These are phyloP conservation scores for Persicaria maculosa DNA, from an alignment of 148 eudicot genomes.

Conservation along the genomic window DNA sequence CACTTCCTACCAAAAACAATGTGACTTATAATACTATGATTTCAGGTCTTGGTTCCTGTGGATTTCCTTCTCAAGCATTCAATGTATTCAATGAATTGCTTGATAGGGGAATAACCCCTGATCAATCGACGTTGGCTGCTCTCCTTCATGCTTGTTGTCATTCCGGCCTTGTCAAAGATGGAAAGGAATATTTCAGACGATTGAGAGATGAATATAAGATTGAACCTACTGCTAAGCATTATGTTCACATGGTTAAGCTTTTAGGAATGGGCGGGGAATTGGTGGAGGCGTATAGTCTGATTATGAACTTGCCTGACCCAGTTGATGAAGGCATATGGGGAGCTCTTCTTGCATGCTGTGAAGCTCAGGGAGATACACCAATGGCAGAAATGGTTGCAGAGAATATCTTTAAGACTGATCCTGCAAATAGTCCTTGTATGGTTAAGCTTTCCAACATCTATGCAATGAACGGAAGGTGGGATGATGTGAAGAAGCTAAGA, in stretches of 20 bases:
- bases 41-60: conserved; percentile 57
- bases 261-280: conserved; percentile 69
- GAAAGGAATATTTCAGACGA: conserved; percentile 34
- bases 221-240: conserved; percentile 56
- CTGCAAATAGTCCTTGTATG: conserved; percentile 26
- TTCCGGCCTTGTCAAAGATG: conserved; percentile 59
- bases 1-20: conserved; percentile 30
- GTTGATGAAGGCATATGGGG: conserved; percentile 76
- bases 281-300: conserved; percentile 55
- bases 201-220: conserved; percentile 62
- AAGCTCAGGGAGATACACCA: conserved; percentile 46
- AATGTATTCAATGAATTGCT: conserved; percentile 35
- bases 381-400: conserved; percentile 46
- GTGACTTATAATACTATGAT: conserved; percentile 60
- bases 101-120: conserved; percentile 41
- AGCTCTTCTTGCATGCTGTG: conserved; percentile 76
- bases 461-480: conserved; percentile 70
- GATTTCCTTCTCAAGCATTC: conserved; percentile 50
- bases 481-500: conserved; percentile 57
- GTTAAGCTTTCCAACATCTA: conserved; percentile 67
- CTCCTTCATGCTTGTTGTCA: conserved; percentile 76
- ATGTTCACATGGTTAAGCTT: conserved; percentile 67
- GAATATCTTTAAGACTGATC: conserved; percentile 25
- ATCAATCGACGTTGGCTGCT: conserved; percentile 64
- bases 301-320: conserved; percentile 40